phyloP scores from a whole-genome alignment of 2,329 filamentous ascomycete species.

The Fusarium paranaense region DNA sequence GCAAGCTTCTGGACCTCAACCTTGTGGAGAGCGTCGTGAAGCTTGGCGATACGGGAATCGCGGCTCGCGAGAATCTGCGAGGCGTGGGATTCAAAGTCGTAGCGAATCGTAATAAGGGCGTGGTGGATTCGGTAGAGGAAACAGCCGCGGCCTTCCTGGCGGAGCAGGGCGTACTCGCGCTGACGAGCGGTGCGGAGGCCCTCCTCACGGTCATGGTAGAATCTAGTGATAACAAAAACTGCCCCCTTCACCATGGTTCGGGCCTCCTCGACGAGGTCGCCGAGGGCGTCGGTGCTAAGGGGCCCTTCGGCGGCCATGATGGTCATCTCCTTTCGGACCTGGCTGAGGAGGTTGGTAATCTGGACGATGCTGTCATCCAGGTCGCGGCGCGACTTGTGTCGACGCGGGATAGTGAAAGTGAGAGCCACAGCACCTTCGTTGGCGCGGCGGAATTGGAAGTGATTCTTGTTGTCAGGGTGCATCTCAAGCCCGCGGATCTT shows the following conservation, averaged over 20 bases:
- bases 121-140: neutral
- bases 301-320: neutral
- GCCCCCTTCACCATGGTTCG: neutral
- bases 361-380: neutral
- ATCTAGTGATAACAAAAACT: neutral
- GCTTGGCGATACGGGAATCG: neutral
- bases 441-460: neutral
- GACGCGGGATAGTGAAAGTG: fast-evolving
- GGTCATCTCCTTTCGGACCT: neutral
- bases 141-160: neutral
- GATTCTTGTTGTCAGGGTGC: neutral
- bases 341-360: neutral
- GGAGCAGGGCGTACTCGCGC: conserved; percentile 2
- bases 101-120: fast-evolving
- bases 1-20: conserved; percentile 10
- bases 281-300: neutral
- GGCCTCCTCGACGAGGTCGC: neutral
- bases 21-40: conserved; percentile 24
- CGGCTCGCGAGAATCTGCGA: neutral
- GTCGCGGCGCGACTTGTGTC: neutral
- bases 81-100: neutral
- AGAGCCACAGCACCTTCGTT: neutral
- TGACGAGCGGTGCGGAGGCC: neutral
- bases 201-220: conserved; percentile 21
- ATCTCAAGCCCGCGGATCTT: neutral